Base-by-base conservation (phyloP, 257 asterid species). In the Coffea eugenioides region DNA sequence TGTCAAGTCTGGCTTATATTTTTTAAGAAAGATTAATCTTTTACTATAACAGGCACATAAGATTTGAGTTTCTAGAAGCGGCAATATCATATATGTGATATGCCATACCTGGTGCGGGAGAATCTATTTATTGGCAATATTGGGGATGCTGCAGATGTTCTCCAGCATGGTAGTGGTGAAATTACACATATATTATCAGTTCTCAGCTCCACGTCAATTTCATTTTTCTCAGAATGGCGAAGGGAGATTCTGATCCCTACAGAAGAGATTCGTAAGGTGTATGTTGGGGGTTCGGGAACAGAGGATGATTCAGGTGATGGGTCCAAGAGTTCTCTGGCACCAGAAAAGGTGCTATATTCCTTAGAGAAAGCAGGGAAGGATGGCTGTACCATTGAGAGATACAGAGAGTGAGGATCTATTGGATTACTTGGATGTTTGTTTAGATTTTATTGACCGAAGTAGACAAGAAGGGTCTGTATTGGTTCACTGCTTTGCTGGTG, bases 401-500 rank as follows among this genome's bases (percentile, higher is more conserved):
- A 93, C 90, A 90, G 99, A 96, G 88, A 90, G 82, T 52, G 97
- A 96, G 82, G 73, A 92, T 88, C 84, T 96, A 83, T 89, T 96
- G 89, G 97, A 91, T 77, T 90, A 89, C 81, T 92, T 96, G 92
- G 98, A 92, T 83, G 94, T 78, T 27, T 91, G 96, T 82, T 86
- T 96, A 92, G 97, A 91, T 87, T 96, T 92, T 83, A 96, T 96
- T 82, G 97, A 94, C 80, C 83, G 87, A 56, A 90, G 93, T 84
- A 90, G 97, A 87, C 91, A 88, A 85, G 85, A 90, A 81, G 99
- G 98, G 71, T 85, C 95, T n/a, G 84, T 94, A 78, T 83, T 96
- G 91, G 97, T 96, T 82, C 98, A 96, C 86, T 96, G 98, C 86
- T 94, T 93, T 89, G 99, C 99, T 27, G 98, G 99, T 78, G 97